Conservation (phyloP, 495 filamentous ascomycete species). For the Penicillium flavigenum region DNA sequence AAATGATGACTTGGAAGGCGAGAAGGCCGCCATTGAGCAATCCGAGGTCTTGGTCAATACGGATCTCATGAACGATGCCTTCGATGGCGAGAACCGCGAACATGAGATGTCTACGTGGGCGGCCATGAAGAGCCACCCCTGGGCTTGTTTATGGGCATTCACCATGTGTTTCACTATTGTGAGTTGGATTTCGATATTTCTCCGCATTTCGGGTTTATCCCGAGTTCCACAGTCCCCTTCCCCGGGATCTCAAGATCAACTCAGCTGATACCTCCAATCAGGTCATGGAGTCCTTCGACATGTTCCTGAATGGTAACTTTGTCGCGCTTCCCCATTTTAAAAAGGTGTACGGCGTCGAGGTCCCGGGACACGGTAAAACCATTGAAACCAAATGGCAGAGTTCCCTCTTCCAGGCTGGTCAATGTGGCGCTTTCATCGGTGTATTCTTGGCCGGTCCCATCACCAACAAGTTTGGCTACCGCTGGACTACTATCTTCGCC, state of each 20-base stretch:
- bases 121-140: constrained; percentile 45
- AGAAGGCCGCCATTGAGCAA: constrained; percentile 25
- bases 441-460: constrained; percentile 65
- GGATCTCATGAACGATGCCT: constrained; percentile 38
- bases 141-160: constrained; percentile 49
- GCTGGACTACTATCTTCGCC: constrained; percentile 62
- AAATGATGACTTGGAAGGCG: constrained; percentile 5
- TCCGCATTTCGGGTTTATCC: not conserved
- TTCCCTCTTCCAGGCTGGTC: constrained; percentile 37
- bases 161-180: constrained; percentile 46
- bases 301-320: constrained; percentile 42
- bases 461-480: constrained; percentile 64
- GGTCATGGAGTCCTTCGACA: constrained; percentile 47
- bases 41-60: constrained; percentile 29
- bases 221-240: not conserved
- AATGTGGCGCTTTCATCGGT: constrained; percentile 63
- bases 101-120: constrained; percentile 32
- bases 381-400: constrained; percentile 41
- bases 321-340: constrained; percentile 32
- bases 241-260: not conserved
- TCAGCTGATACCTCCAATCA: constrained; percentile 16
- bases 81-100: constrained; percentile 34
- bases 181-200: constrained; percentile 13
- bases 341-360: constrained; percentile 27
- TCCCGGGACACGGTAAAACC: constrained; percentile 4